A percentile compares a stretch with the other conserved stretches of the same genome.
phyloP scores from a whole-genome alignment of 2,329 filamentous ascomycete genomes.

The Fusarium sarcochroum region DNA sequence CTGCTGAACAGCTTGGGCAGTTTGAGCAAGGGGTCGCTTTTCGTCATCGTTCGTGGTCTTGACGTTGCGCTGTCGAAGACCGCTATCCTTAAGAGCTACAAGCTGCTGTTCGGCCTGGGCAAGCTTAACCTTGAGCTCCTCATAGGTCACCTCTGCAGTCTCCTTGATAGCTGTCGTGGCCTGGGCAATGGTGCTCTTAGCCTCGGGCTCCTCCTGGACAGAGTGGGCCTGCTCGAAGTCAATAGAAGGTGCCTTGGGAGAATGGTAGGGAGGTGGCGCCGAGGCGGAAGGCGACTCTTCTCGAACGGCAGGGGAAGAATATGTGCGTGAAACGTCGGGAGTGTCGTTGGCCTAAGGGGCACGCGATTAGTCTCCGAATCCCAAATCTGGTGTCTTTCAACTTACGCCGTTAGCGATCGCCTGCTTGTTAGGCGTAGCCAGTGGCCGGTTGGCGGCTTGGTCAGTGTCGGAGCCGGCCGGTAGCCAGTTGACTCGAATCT shows the following conservation, averaged over 20 bases:
- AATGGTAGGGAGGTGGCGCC: slow-evolving; percentile 54
- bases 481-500: slow-evolving; percentile 93
- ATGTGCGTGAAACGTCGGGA: slow-evolving; percentile 61
- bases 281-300: slow-evolving; percentile 50
- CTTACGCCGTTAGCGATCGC: slow-evolving; percentile 59
- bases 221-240: slow-evolving; percentile 46
- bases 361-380: slow-evolving; percentile 25
- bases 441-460: slow-evolving; percentile 42
- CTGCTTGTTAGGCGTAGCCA: slow-evolving; percentile 59
- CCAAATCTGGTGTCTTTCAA: slow-evolving; percentile 18
- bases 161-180: slow-evolving; percentile 65
- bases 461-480: slow-evolving; percentile 67
- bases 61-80: slow-evolving; percentile 84
- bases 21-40: slow-evolving; percentile 64
- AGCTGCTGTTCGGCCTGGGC: slow-evolving; percentile 82
- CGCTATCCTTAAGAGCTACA: slow-evolving; percentile 77
- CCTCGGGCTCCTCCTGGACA: slow-evolving; percentile 46
- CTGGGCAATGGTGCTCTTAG: slow-evolving; percentile 52
- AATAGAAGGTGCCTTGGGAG: slow-evolving; percentile 51
- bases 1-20: slow-evolving; percentile 68
- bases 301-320: slow-evolving; percentile 60
- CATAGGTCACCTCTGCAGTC: slow-evolving; percentile 57
- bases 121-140: slow-evolving; percentile 81
- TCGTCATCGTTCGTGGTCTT: slow-evolving; percentile 64
- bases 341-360: slow-evolving; percentile 56